Evolutionary conservation across 441 rosid genomes (phyloP), one percentile per base, ranked within the genome.

Genomic region (Populus hybrid): DNA sequence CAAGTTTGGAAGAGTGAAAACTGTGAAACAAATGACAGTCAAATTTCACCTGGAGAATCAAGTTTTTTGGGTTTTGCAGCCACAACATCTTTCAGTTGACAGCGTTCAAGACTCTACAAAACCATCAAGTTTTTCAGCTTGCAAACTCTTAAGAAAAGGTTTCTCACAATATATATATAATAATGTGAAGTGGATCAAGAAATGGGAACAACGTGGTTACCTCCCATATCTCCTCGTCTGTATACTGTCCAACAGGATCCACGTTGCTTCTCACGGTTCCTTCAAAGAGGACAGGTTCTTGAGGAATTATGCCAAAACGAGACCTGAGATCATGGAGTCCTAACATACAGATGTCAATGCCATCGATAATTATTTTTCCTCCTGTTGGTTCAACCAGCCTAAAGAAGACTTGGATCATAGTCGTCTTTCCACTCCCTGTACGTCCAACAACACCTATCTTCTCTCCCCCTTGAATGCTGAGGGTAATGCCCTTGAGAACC

Each of bases 261-360:
- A 95, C 82, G 82, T 95, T 93, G 85, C 95, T 93, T 79, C 99
- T 88, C 5, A 95, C 95, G 0, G 99, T 95, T 77, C 99, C 98
- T 87, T 95, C 99, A 38, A 95, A 95, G 59, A 95, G 95, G 76
- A 95, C 97, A 67, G 98, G 99, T 42, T 95, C 99, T 84, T 95
- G 99, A 73, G 98, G 98, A 79, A 95, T 93, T 87, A 93, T 95
- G 50, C 99, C 96, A 32, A 95, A 95, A 75, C 98, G 88, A 70
- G 99, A 92, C 81, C 99, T 86, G 9, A 95, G 94, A 84, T 93
- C 92, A 61, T 95, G 99, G 69, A 95, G 95, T 68, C 99, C 99
- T 3, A 95, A 81, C 79, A 67, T 66, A 79, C 90, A 83, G 77
- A 93, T 92, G 83, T 95, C 92, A 8, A 93, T 87, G 9, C 94